Evolutionary conservation across 2,329 filamentous ascomycete genomes (phyloP).

Genomic region (Cryphonectria carpinicola): DNA sequence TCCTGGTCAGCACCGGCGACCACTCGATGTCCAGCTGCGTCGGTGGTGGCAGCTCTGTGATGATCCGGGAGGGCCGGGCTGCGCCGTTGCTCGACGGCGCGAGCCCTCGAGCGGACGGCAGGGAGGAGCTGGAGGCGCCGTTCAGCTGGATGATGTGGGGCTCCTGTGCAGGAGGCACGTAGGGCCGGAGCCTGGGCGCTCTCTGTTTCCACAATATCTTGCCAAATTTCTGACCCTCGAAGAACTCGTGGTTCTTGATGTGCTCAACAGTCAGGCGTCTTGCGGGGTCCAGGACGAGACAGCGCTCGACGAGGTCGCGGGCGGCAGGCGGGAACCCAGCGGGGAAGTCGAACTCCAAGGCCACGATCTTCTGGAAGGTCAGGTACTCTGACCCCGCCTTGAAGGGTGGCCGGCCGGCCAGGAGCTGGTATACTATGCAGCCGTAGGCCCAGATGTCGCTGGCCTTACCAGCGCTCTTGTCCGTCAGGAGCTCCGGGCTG

Average conservation of each 20-base stretch:
- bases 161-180: constrained; percentile 76
- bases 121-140: constrained; percentile 44
- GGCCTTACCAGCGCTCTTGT: constrained; percentile 96
- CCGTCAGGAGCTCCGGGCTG: constrained; percentile 92
- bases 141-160: constrained; percentile 76
- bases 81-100: constrained; percentile 48
- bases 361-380: constrained; percentile 98
- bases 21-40: constrained; percentile 97
- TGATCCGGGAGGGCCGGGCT: constrained; percentile 72
- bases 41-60: constrained; percentile 94
- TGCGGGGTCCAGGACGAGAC: constrained; percentile 85
- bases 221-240: constrained; percentile 84
- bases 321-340: constrained; percentile 84
- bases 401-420: constrained; percentile 95
- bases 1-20: constrained; percentile 90
- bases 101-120: constrained; percentile 38
- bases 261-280: constrained; percentile 89
- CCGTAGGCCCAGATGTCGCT: constrained; percentile 99
- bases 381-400: constrained; percentile 95
- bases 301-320: constrained; percentile 85
- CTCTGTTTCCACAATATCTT: constrained; percentile 86
- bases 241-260: constrained; percentile 96
- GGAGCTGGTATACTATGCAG: constrained; percentile 94
- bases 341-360: constrained; percentile 91
- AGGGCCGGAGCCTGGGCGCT: constrained; percentile 83